These are phyloP conservation scores for Rhodotorula mucilaginosa DNA, from an alignment of 1,284 basidiomycete genomes.

Conservation along the genomic window DNA sequence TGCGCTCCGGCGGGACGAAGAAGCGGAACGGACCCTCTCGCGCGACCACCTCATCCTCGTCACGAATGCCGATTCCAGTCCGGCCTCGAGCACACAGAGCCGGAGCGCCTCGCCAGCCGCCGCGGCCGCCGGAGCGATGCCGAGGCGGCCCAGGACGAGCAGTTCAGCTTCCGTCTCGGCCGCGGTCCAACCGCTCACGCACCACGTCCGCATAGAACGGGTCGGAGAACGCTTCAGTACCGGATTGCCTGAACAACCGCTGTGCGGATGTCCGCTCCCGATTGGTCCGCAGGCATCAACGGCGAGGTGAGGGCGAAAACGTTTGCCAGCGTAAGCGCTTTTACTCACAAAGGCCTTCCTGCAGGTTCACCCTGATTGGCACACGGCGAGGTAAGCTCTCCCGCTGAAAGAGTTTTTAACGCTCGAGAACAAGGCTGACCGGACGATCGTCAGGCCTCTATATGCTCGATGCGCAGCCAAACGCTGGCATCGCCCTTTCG, in stretches of 20 bases:
- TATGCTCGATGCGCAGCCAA: conserved; percentile 21
- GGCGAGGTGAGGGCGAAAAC: background rate
- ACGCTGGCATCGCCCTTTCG: conserved; percentile 9
- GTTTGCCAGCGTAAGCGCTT: background rate
- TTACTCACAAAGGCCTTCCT: background rate
- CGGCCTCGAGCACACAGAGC: background rate
- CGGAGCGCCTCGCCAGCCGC: background rate
- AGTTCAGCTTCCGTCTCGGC: background rate
- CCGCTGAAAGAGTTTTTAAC: background rate
- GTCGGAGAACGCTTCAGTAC: conserved; percentile 26
- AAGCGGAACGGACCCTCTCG: conserved; percentile 7
- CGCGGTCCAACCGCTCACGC: conserved; percentile 1
- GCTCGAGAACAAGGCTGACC: background rate
- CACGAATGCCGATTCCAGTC: background rate
- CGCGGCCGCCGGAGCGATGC: background rate
- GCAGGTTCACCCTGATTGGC: conserved; percentile 34
- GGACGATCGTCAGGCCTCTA: conserved; percentile 13
- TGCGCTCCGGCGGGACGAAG: background rate
- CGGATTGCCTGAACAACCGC: conserved; percentile 22
- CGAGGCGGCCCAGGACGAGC: background rate
- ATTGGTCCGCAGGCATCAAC: background rate
- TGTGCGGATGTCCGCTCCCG: conserved; percentile 19
- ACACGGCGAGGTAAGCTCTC: background rate
- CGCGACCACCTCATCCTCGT: background rate
- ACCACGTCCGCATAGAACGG: conserved; percentile 3